Evolutionary conservation across 164 flowering plant genomes (phyloP), one percentile per base, ranked within the genome.

Genomic region (Macadamia integrifolia): DNA sequence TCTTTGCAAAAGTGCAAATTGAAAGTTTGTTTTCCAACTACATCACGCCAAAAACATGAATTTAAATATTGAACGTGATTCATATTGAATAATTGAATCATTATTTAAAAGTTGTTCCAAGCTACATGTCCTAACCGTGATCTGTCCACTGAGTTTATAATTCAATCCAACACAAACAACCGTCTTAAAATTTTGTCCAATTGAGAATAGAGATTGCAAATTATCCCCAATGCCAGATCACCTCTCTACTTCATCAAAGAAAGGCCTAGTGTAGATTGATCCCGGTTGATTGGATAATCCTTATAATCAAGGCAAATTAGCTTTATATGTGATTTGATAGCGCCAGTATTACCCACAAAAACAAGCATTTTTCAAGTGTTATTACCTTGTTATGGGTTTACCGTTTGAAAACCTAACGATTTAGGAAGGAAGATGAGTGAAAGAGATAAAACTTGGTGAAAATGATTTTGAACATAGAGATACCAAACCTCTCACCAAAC

Each of bases 231-330:
- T 0, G 97, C 96, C 71, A 88, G 73, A 74, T 91, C 98, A 5
- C 97, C 98, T 69, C 94, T 84, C 93, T 91, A 93, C 79, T 80
- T 88, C 80, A 91, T 85, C n/a, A 93, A 71, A n/a, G 97, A 89
- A 66, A 93, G 75, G 8, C 87, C 86, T 67, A 91, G 65, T 14
- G 97, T 77, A 30, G 93, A 82, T 52, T 88, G 94, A 66, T 91
- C 93, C 76, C 91, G 97, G 18, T 90, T 91, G 58, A 93, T 80
- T 3, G 98, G 98, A 64, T 55, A 89, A 71, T 93, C 96, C 49
- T 80, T 76, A 60, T 91, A 91, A 70, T 80, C 85, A 10, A 90
- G 80, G 62, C 69, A 91, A 66, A 69, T 93, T 93, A 29, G 96
- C 94, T 60, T 94, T 97, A 76, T 88, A 91, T n/a, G 91, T 96